A percentile compares a stretch with the other conserved stretches of the same genome.
phyloP scores from a whole-genome alignment of 192 early-diverging fungal genomes.

The Rhizophagus clarus region DNA sequence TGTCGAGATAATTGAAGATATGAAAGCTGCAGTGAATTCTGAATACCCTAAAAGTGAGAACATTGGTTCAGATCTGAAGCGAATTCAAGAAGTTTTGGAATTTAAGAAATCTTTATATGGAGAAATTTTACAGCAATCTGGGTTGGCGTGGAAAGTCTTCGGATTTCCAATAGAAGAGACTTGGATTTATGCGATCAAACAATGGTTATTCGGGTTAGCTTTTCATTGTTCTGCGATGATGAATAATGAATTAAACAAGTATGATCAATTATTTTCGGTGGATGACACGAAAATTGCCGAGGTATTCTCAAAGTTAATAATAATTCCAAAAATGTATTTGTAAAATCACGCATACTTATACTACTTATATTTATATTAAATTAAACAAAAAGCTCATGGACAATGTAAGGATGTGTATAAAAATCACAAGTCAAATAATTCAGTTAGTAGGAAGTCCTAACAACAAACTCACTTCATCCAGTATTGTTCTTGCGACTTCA shows the following conservation, averaged over 20 bases:
- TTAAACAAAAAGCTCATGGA: conserved; percentile 1
- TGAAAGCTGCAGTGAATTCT: conserved; percentile 10
- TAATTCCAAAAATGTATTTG: background rate
- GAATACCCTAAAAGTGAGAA: conserved; percentile 14
- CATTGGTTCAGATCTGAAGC: background rate
- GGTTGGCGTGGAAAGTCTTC: background rate
- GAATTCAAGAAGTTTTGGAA: conserved; percentile 13
- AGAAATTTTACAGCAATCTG: conserved; percentile 11
- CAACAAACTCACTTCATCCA: conserved; percentile 5
- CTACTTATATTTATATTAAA: background rate
- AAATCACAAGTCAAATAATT: conserved; percentile 1
- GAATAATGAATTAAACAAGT: conserved; percentile 15
- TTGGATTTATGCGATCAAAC: background rate
- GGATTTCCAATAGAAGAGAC: conserved; percentile 14
- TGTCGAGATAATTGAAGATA: conserved; percentile 27
- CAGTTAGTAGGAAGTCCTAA: conserved; percentile 4
- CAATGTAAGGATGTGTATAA: conserved; percentile 3
- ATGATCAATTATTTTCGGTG: background rate
- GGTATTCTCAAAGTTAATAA: conserved; percentile 4
- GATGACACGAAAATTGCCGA: background rate
- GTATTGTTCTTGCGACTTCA: background rate
- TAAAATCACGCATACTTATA: background rate
- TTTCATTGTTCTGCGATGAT: conserved; percentile 2
- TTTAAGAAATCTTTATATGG: conserved; percentile 24
- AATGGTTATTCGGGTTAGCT: conserved; percentile 10